Evolutionary conservation across 108 stramenopile genomes (phyloP).

Genomic region (Seminavis robusta): DNA sequence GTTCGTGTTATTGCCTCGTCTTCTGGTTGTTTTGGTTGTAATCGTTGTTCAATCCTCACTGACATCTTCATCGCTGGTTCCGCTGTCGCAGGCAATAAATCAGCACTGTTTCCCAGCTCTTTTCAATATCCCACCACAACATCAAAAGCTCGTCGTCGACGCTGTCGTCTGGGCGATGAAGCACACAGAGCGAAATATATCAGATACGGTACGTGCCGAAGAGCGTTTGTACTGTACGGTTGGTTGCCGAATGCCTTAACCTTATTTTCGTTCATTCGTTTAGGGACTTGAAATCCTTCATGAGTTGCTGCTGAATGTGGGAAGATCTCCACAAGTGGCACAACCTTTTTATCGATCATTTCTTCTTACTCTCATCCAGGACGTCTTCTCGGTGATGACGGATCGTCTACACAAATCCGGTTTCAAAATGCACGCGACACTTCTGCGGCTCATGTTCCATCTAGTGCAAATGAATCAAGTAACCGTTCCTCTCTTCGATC

Average conservation of each 20-base stretch:
- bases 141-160: constrained; percentile 98
- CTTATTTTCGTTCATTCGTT: constrained; percentile 1
- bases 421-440: constrained; percentile 98
- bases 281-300: constrained; percentile 92
- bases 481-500: constrained; percentile 91
- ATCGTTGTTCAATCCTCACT: background rate
- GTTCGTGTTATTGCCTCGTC: too few relatives aligned
- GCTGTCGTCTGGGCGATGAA: constrained; percentile 99
- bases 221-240: background rate
- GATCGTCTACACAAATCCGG: constrained; percentile 98
- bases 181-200: constrained; percentile 97
- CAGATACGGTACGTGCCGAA: constrained; percentile 72
- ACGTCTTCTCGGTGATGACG: constrained; percentile 97
- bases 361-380: constrained; percentile 93
- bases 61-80: constrained; percentile 4
- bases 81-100: constrained; percentile 65
- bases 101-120: constrained; percentile 94
- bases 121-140: constrained; percentile 92
- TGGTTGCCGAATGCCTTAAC: background rate
- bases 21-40: too few relatives aligned
- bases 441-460: constrained; percentile 95
- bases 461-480: constrained; percentile 94
- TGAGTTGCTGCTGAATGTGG: constrained; percentile 93
- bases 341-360: constrained; percentile 97
- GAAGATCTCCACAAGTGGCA: constrained; percentile 82